Evolutionary conservation across 2,329 filamentous ascomycete species (phyloP), one percentile per base, ranked within the genome.

Genomic region (Annulohypoxylon truncatum): DNA sequence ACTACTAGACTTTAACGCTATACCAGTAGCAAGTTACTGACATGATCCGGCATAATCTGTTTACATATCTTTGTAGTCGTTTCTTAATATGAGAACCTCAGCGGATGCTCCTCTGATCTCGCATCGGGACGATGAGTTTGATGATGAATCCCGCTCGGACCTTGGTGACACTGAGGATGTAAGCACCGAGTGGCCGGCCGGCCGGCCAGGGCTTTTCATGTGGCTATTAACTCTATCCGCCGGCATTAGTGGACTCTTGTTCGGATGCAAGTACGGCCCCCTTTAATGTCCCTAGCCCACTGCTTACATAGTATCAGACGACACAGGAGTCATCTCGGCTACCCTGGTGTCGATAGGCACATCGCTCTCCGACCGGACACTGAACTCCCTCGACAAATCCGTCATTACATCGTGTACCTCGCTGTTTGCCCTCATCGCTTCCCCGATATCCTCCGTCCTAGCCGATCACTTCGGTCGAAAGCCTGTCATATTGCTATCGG

Each of bases 371-470:
- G 76, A 80, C 60, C 85, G 84, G 48, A 77, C 82, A 7, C 82
- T 91, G 24, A 88, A 84, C 1, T 86, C 88, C 0, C 78, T 90
- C 72, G 89, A 91, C 77, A 92, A 90, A 76, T 91, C 89, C 5
- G 81, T 92, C 69, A 89, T 91, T 72, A 92, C 90, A 2, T 89
- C 88, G n/a, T 86, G 85, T 20, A 92, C 90, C 4, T 87, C 89
- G 3, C 84, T 92, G 50, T 85, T 90, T 66, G 90, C 90, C 3
- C 85, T 91, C 3, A 73, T 88, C 59, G 80, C 88, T 40, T 91
- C 89, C 1, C 89, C 90, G 1, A 82, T 89, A 40, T 87, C 89
- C 1, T 90, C 89, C 2, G 71, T 88, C n/a, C 80, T 91, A 12
- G 89, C 89, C 67, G 89, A 91, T 73, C 77, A 76, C 22, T 78